Evolutionary conservation across 2,329 filamentous ascomycete species (phyloP).

Genomic region (Claviceps purpurea): DNA sequence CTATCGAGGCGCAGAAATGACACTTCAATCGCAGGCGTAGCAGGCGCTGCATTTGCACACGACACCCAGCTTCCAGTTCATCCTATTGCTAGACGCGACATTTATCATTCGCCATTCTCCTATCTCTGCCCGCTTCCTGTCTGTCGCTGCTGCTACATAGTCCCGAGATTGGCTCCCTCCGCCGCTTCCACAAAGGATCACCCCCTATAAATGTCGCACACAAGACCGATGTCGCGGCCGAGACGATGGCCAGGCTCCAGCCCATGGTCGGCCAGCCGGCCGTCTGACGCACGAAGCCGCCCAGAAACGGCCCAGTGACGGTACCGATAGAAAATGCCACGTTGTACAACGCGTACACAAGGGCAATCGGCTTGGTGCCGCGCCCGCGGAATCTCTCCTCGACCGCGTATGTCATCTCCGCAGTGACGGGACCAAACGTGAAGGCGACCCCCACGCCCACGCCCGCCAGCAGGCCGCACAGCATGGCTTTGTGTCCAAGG

Average conservation of each 20-base stretch:
- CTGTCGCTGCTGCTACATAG: background rate
- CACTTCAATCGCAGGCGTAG: too few relatives aligned
- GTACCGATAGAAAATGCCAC: constrained; percentile 21
- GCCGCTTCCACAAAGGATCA: constrained; percentile 12
- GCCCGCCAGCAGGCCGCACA: constrained; percentile 19
- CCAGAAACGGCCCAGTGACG: constrained; percentile 20
- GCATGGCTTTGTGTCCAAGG: constrained; percentile 17
- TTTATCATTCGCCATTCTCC: background rate
- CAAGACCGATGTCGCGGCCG: constrained; percentile 15
- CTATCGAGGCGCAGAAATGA: too few relatives aligned
- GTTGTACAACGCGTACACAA: constrained; percentile 23
- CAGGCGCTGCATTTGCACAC: too few relatives aligned
- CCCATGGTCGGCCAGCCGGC: constrained; percentile 21
- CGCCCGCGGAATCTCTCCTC: constrained; percentile 9
- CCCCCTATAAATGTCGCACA: constrained; percentile 18
- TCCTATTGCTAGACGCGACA: background rate
- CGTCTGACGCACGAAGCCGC: constrained; percentile 20
- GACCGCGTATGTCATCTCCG: constrained; percentile 22
- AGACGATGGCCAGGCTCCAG: constrained; percentile 18
- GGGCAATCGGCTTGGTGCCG: constrained; percentile 16
- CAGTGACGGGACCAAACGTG: constrained; percentile 22
- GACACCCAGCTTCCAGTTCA: too few relatives aligned
- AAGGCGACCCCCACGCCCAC: constrained; percentile 17
- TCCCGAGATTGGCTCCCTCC: background rate
- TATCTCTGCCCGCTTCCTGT: background rate